Evolutionary conservation across 371 early-diverging fungal genomes (phyloP).

Genomic region (Mortierella sp.): DNA sequence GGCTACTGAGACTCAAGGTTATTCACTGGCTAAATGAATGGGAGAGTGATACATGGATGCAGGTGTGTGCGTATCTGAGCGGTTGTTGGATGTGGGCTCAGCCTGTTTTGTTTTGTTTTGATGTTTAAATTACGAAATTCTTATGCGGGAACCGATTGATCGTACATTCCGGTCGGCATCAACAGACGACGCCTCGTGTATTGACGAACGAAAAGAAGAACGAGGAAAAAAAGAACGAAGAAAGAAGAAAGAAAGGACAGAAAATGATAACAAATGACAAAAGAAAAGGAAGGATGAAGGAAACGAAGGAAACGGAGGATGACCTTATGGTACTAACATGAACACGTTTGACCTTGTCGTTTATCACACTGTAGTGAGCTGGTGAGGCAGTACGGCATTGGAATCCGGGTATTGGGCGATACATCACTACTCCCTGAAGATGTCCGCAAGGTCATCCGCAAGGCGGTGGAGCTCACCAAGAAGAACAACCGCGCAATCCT

Average conservation of each 20-base stretch:
- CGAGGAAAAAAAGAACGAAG: too few species aligned
- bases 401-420: conserved; percentile 90
- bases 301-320: too few species aligned
- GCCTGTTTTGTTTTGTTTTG: background rate
- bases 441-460: conserved; percentile 71
- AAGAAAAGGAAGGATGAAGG: too few species aligned
- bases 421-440: conserved; percentile 76
- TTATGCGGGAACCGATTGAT: background rate
- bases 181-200: background rate
- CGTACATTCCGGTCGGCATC: background rate
- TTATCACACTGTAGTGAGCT: conserved; percentile 69
- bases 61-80: conserved; percentile 8
- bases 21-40: background rate
- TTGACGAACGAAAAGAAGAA: too few species aligned
- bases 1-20: background rate
- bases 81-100: conserved; percentile 1
- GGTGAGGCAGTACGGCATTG: conserved; percentile 78
- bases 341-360: too few species aligned
- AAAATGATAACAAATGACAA: too few species aligned
- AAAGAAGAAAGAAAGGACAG: too few species aligned
- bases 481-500: conserved; percentile 82
- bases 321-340: too few species aligned
- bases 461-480: conserved; percentile 78
- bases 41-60: background rate
- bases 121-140: background rate